Evolutionary conservation across 768 basidiomycete genomes (phyloP).

Genomic region (Phlegmacium glaucopus): DNA sequence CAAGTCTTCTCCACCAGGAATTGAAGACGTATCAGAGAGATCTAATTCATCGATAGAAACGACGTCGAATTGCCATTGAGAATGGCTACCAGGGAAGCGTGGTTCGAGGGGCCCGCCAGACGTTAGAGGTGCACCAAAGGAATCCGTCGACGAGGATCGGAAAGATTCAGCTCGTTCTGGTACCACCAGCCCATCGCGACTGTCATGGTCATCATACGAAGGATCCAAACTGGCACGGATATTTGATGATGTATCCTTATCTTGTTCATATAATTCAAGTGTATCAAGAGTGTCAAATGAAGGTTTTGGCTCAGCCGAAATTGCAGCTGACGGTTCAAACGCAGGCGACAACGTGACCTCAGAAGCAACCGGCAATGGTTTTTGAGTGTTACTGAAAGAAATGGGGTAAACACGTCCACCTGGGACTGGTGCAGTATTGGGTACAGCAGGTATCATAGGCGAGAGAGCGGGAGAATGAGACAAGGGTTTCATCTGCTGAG

Average conservation of each 20-base stretch:
- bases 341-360: neutral
- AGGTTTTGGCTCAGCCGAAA: neutral
- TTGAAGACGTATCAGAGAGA: conserved; percentile 74
- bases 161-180: conserved; percentile 33
- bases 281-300: neutral
- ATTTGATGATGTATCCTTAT: neutral
- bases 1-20: conserved; percentile 36
- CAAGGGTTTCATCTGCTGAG: conserved; percentile 1
- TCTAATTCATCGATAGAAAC: conserved; percentile 79
- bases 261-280: neutral
- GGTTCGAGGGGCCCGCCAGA: conserved; percentile 29
- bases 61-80: conserved; percentile 64
- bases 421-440: conserved; percentile 5
- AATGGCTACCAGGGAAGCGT: conserved; percentile 34
- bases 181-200: too few relatives aligned
- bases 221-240: conserved; percentile 2
- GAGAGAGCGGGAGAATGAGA: conserved; percentile 2
- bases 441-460: conserved; percentile 2
- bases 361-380: neutral
- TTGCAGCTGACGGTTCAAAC: neutral
- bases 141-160: conserved; percentile 47
- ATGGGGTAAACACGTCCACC: neutral
- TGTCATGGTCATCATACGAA: conserved; percentile 5
- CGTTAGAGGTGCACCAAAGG: conserved; percentile 43
- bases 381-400: conserved; percentile 10